phyloP scores from a whole-genome alignment of 495 filamentous ascomycete species.

The Pyronema omphalodes region DNA sequence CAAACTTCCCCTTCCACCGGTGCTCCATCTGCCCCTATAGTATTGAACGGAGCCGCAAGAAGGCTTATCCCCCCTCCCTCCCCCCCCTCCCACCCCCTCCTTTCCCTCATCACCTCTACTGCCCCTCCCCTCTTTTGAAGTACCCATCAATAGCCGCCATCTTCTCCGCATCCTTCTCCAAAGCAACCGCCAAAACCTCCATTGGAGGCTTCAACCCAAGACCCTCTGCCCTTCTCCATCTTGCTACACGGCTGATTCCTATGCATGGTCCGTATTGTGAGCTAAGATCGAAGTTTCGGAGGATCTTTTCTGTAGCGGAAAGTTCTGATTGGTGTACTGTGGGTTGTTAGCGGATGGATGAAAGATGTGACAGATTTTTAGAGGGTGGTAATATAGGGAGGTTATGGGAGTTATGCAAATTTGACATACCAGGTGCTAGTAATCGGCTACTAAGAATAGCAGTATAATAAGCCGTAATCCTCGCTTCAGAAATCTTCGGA shows the following conservation, averaged over 20 bases:
- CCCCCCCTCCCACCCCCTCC: too few relatives aligned
- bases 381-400: too few relatives aligned
- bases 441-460: background rate
- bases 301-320: slow-evolving; percentile 58
- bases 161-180: slow-evolving; percentile 40
- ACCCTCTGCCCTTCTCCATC: slow-evolving; percentile 70
- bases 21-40: background rate
- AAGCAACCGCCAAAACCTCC: slow-evolving; percentile 72
- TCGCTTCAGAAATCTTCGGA: background rate
- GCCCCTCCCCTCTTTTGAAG: too few relatives aligned
- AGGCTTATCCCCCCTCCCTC: too few relatives aligned
- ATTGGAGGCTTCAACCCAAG: slow-evolving; percentile 70
- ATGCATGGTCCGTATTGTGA: slow-evolving; percentile 83
- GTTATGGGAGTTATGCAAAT: too few relatives aligned
- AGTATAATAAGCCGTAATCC: background rate
- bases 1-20: too few relatives aligned
- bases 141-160: slow-evolving; percentile 9
- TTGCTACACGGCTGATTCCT: slow-evolving; percentile 59
- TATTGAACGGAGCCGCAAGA: background rate
- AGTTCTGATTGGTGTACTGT: slow-evolving; percentile 56
- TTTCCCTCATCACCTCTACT: too few relatives aligned
- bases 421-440: background rate
- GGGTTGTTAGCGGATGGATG: background rate
- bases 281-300: slow-evolving; percentile 75
- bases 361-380: too few relatives aligned